phyloP scores from a whole-genome alignment of 2,329 filamentous ascomycete species.

The Colletotrichum nymphaeae region DNA sequence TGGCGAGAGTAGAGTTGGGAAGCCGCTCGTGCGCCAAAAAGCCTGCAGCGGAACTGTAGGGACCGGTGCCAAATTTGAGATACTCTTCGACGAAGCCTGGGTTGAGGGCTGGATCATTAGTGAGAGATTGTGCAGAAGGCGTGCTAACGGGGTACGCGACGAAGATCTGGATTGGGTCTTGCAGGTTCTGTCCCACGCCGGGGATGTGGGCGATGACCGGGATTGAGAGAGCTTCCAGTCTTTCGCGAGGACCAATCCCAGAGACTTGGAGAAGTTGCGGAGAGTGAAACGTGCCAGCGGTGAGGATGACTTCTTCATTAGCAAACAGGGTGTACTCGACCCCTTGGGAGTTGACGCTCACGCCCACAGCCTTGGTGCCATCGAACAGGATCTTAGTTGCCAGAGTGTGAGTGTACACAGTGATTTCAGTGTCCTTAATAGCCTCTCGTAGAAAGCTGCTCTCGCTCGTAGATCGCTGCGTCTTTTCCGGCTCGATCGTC shows the following conservation, averaged over 20 bases:
- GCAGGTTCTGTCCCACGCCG: constrained; percentile 85
- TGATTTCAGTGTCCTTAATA: constrained; percentile 45
- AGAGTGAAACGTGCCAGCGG: constrained; percentile 84
- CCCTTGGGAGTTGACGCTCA: constrained; percentile 44
- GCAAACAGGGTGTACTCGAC: constrained; percentile 33
- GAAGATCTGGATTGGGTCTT: constrained; percentile 75
- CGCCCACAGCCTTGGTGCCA: constrained; percentile 53
- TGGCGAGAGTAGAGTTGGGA: constrained; percentile 20
- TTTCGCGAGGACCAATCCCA: constrained; percentile 56
- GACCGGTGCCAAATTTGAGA: constrained; percentile 9
- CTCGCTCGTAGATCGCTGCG: constrained; percentile 48
- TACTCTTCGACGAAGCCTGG: constrained; percentile 14
- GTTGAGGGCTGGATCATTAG: constrained; percentile 5
- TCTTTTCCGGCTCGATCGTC: constrained; percentile 43
- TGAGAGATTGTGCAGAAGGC: constrained; percentile 17
- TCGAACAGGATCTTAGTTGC: constrained; percentile 60
- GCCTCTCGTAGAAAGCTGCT: constrained; percentile 48
- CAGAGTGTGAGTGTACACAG: constrained; percentile 52
- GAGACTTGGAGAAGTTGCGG: constrained; percentile 73
- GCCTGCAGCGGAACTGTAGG: constrained; percentile 31
- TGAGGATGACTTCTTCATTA: constrained; percentile 78
- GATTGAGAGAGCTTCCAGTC: constrained; percentile 51
- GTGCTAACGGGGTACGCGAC: constrained; percentile 27
- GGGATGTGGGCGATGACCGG: constrained; percentile 63
- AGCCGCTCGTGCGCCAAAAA: constrained; percentile 29